These are phyloP conservation scores for Neurospora sp. DNA, from an alignment of 495 filamentous ascomycete genomes.

Conservation along the genomic window DNA sequence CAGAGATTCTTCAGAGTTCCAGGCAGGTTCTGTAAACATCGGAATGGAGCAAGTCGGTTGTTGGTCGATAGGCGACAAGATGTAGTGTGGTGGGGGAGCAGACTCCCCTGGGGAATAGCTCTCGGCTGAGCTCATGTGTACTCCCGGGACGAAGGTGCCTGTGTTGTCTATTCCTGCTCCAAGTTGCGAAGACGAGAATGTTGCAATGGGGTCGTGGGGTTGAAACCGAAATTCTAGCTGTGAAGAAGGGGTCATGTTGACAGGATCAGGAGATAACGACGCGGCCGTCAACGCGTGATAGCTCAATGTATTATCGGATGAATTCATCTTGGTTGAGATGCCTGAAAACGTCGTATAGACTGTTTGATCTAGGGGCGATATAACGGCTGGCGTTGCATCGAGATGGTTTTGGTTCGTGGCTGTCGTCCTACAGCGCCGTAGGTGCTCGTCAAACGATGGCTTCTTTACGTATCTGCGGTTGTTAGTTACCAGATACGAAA, in stretches of 20 bases:
- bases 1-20: background rate
- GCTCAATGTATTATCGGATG: background rate
- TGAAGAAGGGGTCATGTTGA: background rate
- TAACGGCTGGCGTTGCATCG: background rate
- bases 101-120: background rate
- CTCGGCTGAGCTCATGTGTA: background rate
- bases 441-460: background rate
- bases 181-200: background rate
- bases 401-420: background rate
- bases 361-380: background rate
- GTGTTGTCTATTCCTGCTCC: background rate
- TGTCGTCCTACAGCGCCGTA: background rate
- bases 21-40: background rate
- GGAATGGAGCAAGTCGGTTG: background rate
- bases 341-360: background rate
- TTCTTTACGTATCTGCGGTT: background rate
- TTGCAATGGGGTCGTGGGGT: background rate
- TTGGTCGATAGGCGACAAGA: background rate
- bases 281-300: background rate
- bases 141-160: background rate
- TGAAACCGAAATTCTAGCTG: background rate
- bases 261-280: background rate
- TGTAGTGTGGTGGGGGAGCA: background rate
- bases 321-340: background rate
- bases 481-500: background rate